Percentiles rank a stretch among this genome's conserved stretches.
Conservation (phyloP, 805 yeast genomes). For the Saccharomycopsis vini region DNA sequence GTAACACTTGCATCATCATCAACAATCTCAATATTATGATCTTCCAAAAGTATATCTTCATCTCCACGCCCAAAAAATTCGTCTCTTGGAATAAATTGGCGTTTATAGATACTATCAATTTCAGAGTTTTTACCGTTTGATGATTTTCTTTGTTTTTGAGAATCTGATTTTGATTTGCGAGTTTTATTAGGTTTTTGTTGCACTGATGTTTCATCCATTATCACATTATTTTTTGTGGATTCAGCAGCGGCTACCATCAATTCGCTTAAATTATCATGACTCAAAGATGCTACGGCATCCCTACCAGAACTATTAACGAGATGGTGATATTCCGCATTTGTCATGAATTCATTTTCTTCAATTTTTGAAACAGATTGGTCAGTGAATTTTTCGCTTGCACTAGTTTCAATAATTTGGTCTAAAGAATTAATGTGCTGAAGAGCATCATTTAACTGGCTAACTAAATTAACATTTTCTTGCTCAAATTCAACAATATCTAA, state of each 20-base stretch:
- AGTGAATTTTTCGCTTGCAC: conserved; percentile 11
- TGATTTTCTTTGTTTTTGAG: not conserved
- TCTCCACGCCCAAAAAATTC: conserved; percentile 8
- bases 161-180: not conserved
- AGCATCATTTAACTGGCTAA: conserved; percentile 17
- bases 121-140: not conserved
- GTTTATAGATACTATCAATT: not conserved
- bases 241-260: conserved; percentile 5
- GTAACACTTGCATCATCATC: conserved; percentile 3
- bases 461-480: conserved; percentile 16
- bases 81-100: not conserved
- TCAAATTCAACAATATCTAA: conserved; percentile 19
- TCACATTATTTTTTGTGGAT: conserved; percentile 3
- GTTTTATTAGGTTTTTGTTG: not conserved
- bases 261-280: conserved; percentile 4
- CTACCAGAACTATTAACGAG: too few species aligned
- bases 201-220: not conserved
- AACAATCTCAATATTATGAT: too few species aligned
- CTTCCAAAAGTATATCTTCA: too few species aligned
- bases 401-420: conserved; percentile 14
- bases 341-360: conserved; percentile 5
- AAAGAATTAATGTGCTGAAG: conserved; percentile 17
- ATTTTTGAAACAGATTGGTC: conserved; percentile 3
- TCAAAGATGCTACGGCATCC: not conserved
- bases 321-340: too few species aligned